Conservation (phyloP, 1,284 basidiomycete species). For the Salmacisia buchloeana region DNA sequence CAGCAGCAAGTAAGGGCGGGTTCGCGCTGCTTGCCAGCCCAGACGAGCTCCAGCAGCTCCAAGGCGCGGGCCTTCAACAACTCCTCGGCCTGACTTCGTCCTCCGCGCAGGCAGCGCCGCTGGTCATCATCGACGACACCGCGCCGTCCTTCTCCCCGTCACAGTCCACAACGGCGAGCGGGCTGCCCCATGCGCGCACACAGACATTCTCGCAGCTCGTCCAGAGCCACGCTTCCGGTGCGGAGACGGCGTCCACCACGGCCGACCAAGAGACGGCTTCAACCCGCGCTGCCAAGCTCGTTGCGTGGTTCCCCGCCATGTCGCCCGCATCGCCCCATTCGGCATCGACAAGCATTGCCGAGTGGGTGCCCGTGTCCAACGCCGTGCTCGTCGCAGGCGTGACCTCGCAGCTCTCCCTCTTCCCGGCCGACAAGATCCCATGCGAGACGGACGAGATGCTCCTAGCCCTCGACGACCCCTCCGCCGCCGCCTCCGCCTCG, state of each 20-base stretch:
- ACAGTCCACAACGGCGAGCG: not conserved
- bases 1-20: not conserved
- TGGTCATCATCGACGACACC: constrained; percentile 4
- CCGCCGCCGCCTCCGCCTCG: no score
- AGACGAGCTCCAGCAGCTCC: not conserved
- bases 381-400: constrained; percentile 32
- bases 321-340: not conserved
- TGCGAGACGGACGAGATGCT: constrained; percentile 27
- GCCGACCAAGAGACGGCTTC: not conserved
- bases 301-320: constrained; percentile 4
- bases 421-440: constrained; percentile 41
- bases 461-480: constrained; percentile 17
- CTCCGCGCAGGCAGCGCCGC: not conserved
- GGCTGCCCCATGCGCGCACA: not conserved
- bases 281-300: not conserved
- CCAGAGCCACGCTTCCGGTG: not conserved
- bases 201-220: not conserved
- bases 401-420: constrained; percentile 35
- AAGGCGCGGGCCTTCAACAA: not conserved
- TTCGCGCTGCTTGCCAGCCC: not conserved
- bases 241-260: not conserved
- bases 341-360: not conserved
- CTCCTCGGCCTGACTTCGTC: not conserved
- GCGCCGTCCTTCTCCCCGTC: not conserved
- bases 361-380: constrained; percentile 33